A percentile compares a stretch with the other conserved stretches of the same genome.
Evolutionary conservation across 176 grass and related monocot genomes (phyloP).

Genomic region (Musa beccarii): DNA sequence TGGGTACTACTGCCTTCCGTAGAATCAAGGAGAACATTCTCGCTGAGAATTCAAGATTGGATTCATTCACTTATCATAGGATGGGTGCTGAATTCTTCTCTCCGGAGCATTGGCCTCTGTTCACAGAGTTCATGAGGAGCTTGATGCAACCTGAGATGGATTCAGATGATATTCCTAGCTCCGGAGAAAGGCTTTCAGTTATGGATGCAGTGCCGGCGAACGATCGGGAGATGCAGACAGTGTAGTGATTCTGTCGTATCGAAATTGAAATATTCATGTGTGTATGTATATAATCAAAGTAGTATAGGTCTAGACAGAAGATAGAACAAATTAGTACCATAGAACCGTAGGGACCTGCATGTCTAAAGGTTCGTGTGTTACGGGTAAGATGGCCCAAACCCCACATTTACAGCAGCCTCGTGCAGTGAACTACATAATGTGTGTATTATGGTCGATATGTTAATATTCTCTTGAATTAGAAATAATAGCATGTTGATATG

Average conservation of each 20-base stretch:
- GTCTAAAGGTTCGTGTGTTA: too few relatives aligned
- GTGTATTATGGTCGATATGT: too few relatives aligned
- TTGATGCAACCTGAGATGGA: conserved; percentile 42
- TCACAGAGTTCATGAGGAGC: conserved; percentile 55
- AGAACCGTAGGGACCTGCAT: too few relatives aligned
- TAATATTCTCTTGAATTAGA: too few relatives aligned
- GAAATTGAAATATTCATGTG: too few relatives aligned
- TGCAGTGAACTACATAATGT: too few relatives aligned
- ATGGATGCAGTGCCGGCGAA: background rate
- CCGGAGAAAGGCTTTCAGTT: conserved; percentile 10
- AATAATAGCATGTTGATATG: too few relatives aligned
- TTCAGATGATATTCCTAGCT: conserved; percentile 39
- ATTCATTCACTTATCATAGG: conserved; percentile 52
- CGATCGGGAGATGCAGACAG: conserved; percentile 24
- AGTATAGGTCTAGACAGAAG: too few relatives aligned
- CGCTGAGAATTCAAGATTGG: background rate
- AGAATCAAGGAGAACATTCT: conserved; percentile 25
- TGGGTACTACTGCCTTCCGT: conserved; percentile 20
- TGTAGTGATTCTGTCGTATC: background rate
- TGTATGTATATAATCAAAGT: too few relatives aligned
- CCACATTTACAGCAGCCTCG: too few relatives aligned
- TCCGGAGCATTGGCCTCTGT: conserved; percentile 67
- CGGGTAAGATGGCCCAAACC: too few relatives aligned
- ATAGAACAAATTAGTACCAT: too few relatives aligned
- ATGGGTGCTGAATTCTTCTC: conserved; percentile 77